These are phyloP conservation scores for Penicillium sp. DNA, from an alignment of 2,329 filamentous ascomycete genomes.

Conservation along the genomic window DNA sequence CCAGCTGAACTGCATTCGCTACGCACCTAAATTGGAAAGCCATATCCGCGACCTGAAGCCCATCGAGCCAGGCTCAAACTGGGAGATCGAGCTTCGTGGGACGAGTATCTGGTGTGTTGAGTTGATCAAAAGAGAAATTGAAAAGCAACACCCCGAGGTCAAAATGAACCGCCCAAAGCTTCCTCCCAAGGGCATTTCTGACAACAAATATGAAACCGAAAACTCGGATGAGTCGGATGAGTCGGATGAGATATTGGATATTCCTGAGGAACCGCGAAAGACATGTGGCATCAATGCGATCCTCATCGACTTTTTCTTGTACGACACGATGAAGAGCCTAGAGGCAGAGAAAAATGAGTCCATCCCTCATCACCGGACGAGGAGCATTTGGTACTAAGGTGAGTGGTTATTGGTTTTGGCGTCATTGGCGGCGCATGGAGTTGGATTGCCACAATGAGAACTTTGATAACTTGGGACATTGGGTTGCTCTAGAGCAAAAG, in stretches of 20 bases:
- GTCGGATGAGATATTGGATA: constrained; percentile 9
- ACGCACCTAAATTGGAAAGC: constrained; percentile 68
- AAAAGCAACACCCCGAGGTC: constrained; percentile 60
- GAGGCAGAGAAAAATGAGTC: constrained; percentile 52
- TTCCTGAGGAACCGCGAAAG: constrained; percentile 15
- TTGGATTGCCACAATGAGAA: not conserved
- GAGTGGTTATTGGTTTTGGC: not conserved
- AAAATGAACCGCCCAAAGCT: constrained; percentile 25
- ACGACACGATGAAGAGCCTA: constrained; percentile 82
- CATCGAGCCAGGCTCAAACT: constrained; percentile 62
- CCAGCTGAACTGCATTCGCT: constrained; percentile 69
- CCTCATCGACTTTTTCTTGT: constrained; percentile 92
- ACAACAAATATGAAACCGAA: constrained; percentile 2
- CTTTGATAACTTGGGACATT: not conserved
- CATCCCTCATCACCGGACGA: constrained; percentile 76
- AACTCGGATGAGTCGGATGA: constrained; percentile 11
- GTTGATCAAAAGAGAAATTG: constrained; percentile 72
- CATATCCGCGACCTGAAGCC: constrained; percentile 57
- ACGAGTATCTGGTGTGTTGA: constrained; percentile 97
- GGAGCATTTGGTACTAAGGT: constrained; percentile 82
- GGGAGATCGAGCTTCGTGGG: constrained; percentile 81
- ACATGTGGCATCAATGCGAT: constrained; percentile 63
- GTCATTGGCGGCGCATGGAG: constrained; percentile 1
- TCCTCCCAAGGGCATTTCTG: not conserved
- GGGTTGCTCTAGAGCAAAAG: not conserved